These are phyloP conservation scores for Diophrys appendiculata DNA, from an alignment of 73 alveolate genomes.

Conservation along the genomic window DNA sequence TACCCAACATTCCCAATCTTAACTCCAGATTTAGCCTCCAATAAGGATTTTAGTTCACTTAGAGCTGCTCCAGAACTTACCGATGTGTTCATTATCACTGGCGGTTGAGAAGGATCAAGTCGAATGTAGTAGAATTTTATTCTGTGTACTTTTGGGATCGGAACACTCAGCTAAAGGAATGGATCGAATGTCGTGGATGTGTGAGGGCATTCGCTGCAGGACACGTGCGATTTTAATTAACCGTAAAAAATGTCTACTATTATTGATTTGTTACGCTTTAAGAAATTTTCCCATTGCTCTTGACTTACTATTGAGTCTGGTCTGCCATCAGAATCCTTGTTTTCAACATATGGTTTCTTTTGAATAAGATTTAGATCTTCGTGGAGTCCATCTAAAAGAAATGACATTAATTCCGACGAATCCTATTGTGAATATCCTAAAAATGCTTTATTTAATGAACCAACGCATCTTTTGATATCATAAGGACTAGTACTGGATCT, in stretches of 20 bases:
- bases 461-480: conserved; percentile 55
- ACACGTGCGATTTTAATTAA: conserved; percentile 68
- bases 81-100: too few relatives aligned
- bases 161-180: conserved; percentile 70
- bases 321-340: conserved; percentile 53
- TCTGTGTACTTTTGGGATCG: conserved; percentile 59
- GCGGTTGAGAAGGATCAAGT: too few relatives aligned
- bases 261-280: conserved; percentile 68
- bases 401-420: conserved; percentile 89
- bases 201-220: conserved; percentile 64
- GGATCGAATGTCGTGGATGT: conserved; percentile 80
- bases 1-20: too few relatives aligned
- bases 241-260: conserved; percentile 85
- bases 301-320: conserved; percentile 31
- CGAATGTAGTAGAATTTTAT: conserved; percentile 32
- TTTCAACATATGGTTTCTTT: conserved; percentile 62
- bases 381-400: conserved; percentile 94
- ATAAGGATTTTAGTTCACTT: too few relatives aligned
- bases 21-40: too few relatives aligned
- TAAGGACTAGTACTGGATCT: conserved; percentile 56
- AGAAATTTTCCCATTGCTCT: conserved; percentile 58
- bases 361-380: conserved; percentile 91
- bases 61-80: too few relatives aligned
- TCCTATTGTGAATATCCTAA: conserved; percentile 88
- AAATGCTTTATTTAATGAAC: conserved; percentile 36